Evolutionary conservation across 345 rosid genomes (phyloP), one percentile per base, ranked within the genome.

Genomic region (Citrus medica): DNA sequence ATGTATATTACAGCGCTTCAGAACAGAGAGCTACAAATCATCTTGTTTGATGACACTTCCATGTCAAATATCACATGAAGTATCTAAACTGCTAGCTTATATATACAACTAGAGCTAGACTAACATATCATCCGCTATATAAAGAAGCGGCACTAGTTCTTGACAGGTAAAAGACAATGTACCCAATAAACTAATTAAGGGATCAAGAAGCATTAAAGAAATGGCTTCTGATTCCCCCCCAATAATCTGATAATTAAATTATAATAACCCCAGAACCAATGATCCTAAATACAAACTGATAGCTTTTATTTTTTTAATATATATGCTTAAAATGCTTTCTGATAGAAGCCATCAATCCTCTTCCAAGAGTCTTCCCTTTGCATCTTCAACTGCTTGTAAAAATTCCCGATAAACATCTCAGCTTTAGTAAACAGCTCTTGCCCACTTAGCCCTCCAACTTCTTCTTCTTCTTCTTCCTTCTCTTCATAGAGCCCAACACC

Each of bases 321-420:
- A 14, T 28, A 55, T 42, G 9, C 27, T 79, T 82, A 85, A 73
- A 82, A 82, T 66, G 87, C 81, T 81, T 85, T 87, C 79, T 85
- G 85, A 76, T 87, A 87, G 53, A 86, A 61, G 67, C 85, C 91
- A 78, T 88, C 85, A 80, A 85, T 87, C 80, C 78, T 85, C 79
- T 85, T 84, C 89, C 87, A 88, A 4, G 91, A 92, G 2, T 88
- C 91, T 79, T 87, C 91, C 79, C 91, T 88, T 68, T 92, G 93
- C 89, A 90, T 86, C 90, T 88, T 84, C 90, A 92, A 82, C 82
- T 92, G 91, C 78, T 82, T 83, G 88, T 90, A 84, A 59, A 92
- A 92, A 71, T 88, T 89, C 6, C 91, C 90, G 2, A 92, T 92
- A 76, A 92, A 92, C 22, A 40, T 83, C 79, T 92, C 93, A 22